phyloP scores from a whole-genome alignment of 2,329 filamentous ascomycete species.

The Penicillium sp. region DNA sequence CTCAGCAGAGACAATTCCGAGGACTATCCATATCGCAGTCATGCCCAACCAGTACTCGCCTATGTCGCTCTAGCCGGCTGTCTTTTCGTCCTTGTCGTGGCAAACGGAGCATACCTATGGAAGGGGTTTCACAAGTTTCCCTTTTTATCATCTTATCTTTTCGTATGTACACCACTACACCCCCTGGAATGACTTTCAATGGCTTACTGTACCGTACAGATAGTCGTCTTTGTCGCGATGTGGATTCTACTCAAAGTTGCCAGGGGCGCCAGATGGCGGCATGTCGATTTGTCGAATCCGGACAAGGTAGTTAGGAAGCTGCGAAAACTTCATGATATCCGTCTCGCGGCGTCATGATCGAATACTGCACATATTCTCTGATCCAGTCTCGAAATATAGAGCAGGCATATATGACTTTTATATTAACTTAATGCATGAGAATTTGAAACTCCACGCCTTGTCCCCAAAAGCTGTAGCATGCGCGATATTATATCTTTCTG shows the following conservation, averaged over 20 bases:
- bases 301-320: slow-evolving; percentile 1
- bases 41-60: not conserved
- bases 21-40: slow-evolving; percentile 2
- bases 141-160: slow-evolving; percentile 2
- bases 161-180: not conserved
- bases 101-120: slow-evolving; percentile 2
- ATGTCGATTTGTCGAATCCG: slow-evolving; percentile 6
- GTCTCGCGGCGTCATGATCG: not conserved
- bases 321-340: slow-evolving; percentile 2
- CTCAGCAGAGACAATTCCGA: not conserved
- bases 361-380: not conserved
- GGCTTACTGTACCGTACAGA: not conserved
- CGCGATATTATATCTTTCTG: no score
- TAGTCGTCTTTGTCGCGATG: not conserved
- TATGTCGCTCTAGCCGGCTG: not conserved
- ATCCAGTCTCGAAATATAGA: no score
- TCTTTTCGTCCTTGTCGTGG: slow-evolving; percentile 1
- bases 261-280: not conserved
- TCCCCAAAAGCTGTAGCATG: no score
- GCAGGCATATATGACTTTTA: no score
- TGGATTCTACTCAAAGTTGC: not conserved
- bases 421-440: no score
- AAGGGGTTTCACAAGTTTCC: slow-evolving; percentile 3
- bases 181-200: not conserved
- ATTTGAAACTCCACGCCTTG: no score